Percentiles rank a stretch among this genome's conserved stretches.
Evolutionary conservation across 2,329 filamentous ascomycete genomes (phyloP).

Genomic region (Pochonia chlamydosporia): DNA sequence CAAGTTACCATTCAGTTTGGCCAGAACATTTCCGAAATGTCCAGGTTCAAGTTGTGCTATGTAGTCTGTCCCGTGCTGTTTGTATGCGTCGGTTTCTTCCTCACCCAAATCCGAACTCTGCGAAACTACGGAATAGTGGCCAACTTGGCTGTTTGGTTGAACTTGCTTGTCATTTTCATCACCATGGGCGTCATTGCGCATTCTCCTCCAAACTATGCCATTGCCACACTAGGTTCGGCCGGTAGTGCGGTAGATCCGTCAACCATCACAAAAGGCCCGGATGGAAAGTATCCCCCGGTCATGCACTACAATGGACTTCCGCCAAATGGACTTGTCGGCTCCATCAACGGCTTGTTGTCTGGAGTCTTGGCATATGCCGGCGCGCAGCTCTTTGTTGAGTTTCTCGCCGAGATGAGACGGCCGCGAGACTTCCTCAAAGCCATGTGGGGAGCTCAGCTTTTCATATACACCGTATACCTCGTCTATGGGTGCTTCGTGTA

Average conservation of each 20-base stretch:
- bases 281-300: slow-evolving; percentile 31
- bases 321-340: slow-evolving; percentile 29
- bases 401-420: slow-evolving; percentile 46
- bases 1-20: slow-evolving; percentile 48
- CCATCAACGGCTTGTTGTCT: slow-evolving; percentile 16
- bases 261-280: slow-evolving; percentile 16
- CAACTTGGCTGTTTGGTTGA: slow-evolving; percentile 50
- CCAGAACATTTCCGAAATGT: slow-evolving; percentile 48
- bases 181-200: slow-evolving; percentile 48
- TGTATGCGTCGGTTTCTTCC: slow-evolving; percentile 41
- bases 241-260: slow-evolving; percentile 21
- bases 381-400: slow-evolving; percentile 50
- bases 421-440: slow-evolving; percentile 38
- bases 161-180: slow-evolving; percentile 48
- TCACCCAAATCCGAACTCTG: slow-evolving; percentile 52
- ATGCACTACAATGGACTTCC: slow-evolving; percentile 30
- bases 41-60: slow-evolving; percentile 45
- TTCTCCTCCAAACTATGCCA: slow-evolving; percentile 37
- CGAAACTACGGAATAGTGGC: slow-evolving; percentile 49
- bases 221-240: slow-evolving; percentile 17
- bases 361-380: slow-evolving; percentile 55
- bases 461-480: slow-evolving; percentile 36
- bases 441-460: slow-evolving; percentile 33
- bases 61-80: slow-evolving; percentile 46
- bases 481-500: slow-evolving; percentile 32